Conservation (phyloP, 305 asterid species). For the Fraxinus greggii region DNA sequence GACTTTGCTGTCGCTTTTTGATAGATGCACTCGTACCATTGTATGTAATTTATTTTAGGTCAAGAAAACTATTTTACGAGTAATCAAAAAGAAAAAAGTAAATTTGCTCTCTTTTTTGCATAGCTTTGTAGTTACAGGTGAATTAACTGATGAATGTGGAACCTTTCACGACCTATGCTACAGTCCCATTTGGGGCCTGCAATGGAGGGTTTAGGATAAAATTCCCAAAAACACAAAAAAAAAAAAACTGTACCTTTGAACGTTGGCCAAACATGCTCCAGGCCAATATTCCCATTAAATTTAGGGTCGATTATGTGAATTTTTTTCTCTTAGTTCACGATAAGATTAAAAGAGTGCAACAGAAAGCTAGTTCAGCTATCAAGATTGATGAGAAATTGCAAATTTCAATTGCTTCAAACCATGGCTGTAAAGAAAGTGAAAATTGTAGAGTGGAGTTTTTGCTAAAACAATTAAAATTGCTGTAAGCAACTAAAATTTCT, state of each 20-base stretch:
- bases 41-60: neutral
- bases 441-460: neutral
- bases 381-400: neutral
- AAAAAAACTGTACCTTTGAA: neutral
- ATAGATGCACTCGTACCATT: neutral
- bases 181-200: neutral
- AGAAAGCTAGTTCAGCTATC: neutral
- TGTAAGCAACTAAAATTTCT: neutral
- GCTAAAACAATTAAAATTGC: slow-evolving; percentile 15
- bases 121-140: neutral
- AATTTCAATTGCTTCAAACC: neutral
- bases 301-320: neutral
- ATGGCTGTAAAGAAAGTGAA: neutral
- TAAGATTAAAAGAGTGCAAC: neutral
- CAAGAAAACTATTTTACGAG: neutral
- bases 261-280: neutral
- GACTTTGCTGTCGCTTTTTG: neutral
- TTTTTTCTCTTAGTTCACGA: neutral
- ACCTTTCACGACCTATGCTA: neutral
- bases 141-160: neutral
- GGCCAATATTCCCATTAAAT: neutral
- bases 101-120: neutral
- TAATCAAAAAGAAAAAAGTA: neutral
- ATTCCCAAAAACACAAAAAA: neutral
- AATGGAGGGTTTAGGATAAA: neutral